Percentiles rank a stretch among this genome's conserved stretches.
Conservation (phyloP, 2,329 filamentous ascomycete genomes). For the Didymella arachidicola region DNA sequence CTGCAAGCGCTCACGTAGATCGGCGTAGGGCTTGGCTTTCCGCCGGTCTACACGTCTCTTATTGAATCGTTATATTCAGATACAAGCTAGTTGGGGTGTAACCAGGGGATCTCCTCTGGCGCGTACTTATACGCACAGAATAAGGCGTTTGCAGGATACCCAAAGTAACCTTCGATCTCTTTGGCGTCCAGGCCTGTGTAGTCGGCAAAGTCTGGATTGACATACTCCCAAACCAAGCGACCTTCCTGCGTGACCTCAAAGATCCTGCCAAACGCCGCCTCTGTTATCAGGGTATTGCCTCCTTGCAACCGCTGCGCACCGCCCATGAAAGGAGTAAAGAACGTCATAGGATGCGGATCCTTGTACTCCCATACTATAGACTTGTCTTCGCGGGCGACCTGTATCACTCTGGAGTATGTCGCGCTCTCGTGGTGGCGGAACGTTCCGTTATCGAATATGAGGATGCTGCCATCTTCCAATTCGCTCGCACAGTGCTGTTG, state of each 20-base stretch:
- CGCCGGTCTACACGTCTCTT: background rate
- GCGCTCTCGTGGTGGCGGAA: background rate
- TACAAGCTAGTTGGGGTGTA: background rate
- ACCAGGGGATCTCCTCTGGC: background rate
- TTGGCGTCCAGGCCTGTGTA: constrained; percentile 47
- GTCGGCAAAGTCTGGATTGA: constrained; percentile 53
- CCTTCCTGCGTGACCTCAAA: constrained; percentile 35
- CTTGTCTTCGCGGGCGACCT: background rate
- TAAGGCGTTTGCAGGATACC: background rate
- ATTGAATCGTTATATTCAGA: background rate
- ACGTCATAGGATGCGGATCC: background rate
- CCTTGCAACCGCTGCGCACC: background rate
- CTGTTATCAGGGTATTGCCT: background rate
- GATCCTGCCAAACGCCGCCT: background rate
- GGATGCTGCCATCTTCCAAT: background rate
- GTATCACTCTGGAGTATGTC: background rate
- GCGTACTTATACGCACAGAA: background rate
- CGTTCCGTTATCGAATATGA: background rate
- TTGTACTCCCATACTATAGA: background rate
- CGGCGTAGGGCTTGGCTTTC: no score
- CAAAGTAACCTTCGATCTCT: constrained; percentile 45
- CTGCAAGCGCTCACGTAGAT: background rate
- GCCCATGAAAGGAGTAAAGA: background rate
- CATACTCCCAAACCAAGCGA: constrained; percentile 55
- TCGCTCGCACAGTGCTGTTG: background rate